Evolutionary conservation across 768 basidiomycete species (phyloP), one percentile per base, ranked within the genome.

Genomic region (Albatrellus ellisii): DNA sequence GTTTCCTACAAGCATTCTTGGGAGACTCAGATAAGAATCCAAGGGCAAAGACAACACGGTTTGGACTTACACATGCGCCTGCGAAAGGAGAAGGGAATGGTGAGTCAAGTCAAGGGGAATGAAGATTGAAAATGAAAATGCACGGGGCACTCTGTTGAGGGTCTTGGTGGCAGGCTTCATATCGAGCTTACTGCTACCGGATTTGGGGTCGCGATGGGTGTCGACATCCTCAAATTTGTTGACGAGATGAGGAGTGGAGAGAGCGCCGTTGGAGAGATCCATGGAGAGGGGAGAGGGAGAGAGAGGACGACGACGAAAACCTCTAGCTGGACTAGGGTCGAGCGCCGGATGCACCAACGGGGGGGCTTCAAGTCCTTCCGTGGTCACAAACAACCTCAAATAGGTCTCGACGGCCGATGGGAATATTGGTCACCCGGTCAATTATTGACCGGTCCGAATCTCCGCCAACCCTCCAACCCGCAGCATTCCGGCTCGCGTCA

Each of bases 1-100:
- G 90, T 55, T 89, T 86, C 52, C 91, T 70, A 61, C 91, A 94
- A 14, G 89, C 86, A 77, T 92, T 92, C 88, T 91, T 57, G 31
- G 31, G 14, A 36, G 25, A 17, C 35, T 51, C 18, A 46, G 42
- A 41, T 6, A 38, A 39, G 44, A 41, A 12, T 43, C 26, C 25
- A 34, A 36, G 27, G 45, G 36, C 22, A 44, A 24, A 6, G 25
- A n/a, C 25, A 21, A 15, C 22, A 25, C n/a, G 22, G 37, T 32
- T 4, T 26, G 43, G 22, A 43, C 75, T 61, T 60, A 89, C 86
- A 54, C 86, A 89, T 43, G 86, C 86, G 56, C 86, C 86, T 89
- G 35, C 43, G 45, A 42, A 43, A 43, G 4, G 6, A 35, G 49
- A 52, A 26, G 51, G 25, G 44, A 42, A 49, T 43, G 47, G 28